phyloP scores from a whole-genome alignment of 1,284 basidiomycete genomes.

The Coniferiporia sulphurascens region DNA sequence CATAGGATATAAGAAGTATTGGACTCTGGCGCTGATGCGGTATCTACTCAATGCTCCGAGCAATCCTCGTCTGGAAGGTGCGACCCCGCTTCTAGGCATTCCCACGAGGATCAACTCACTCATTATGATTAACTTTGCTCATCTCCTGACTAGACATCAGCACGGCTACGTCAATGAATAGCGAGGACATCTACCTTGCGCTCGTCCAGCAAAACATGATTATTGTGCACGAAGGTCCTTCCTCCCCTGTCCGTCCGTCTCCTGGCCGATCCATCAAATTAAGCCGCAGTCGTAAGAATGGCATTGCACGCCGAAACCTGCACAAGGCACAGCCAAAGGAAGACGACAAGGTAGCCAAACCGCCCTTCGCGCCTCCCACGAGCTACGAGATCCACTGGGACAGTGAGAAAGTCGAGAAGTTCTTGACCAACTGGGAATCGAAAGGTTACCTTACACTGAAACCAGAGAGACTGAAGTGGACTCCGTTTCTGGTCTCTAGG shows the following conservation, averaged over 20 bases:
- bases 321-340: conserved; percentile 54
- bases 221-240: conserved; percentile 45
- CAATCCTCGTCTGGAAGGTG: conserved; percentile 71
- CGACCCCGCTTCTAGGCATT: conserved; percentile 24
- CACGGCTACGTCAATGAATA: conserved; percentile 83
- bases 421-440: conserved; percentile 65
- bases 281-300: conserved; percentile 64
- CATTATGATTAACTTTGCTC: conserved; percentile 5
- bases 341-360: conserved; percentile 33
- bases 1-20: conserved; percentile 92
- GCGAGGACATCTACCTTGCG: conserved; percentile 81
- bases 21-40: conserved; percentile 88
- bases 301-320: conserved; percentile 54
- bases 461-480: conserved; percentile 91
- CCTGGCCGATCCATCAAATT: conserved; percentile 73
- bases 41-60: conserved; percentile 64
- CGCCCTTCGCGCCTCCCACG: conserved; percentile 62
- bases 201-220: conserved; percentile 83
- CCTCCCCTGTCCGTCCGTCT: conserved; percentile 49
- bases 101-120: conserved; percentile 5
- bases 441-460: conserved; percentile 82
- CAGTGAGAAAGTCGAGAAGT: conserved; percentile 58
- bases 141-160: conserved; percentile 66
- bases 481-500: conserved; percentile 79
- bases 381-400: conserved; percentile 80